Percentiles rank a stretch among this genome's conserved stretches.
Conservation (phyloP, 1,284 basidiomycete genomes). For the Puccinia coronata region DNA sequence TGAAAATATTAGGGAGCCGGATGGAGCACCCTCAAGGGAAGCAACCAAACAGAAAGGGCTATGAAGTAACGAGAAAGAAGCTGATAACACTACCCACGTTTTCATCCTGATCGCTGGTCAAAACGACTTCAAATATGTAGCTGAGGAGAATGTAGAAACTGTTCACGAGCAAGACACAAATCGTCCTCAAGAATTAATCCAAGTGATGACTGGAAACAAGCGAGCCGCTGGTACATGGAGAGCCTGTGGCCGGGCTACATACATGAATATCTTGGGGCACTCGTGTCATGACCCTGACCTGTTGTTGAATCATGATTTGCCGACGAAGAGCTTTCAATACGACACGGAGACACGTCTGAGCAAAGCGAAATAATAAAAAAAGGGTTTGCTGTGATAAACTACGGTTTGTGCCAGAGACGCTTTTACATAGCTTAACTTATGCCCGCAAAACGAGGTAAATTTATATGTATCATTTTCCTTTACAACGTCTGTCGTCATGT, state of each 20-base stretch:
- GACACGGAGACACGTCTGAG: background rate
- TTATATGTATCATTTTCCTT: no score
- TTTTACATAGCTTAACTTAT: no score
- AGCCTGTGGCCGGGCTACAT: background rate
- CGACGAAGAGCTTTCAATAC: no score
- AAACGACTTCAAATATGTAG: background rate
- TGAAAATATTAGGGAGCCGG: background rate
- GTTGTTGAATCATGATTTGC: no score
- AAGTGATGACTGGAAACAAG: background rate
- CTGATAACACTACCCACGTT: background rate
- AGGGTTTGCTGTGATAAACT: no score
- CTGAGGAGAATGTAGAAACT: background rate
- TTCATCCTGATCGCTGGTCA: background rate
- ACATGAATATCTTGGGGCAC: background rate
- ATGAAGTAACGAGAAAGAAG: background rate
- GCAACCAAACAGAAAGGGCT: background rate
- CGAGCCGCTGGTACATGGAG: background rate
- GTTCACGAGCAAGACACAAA: no score
- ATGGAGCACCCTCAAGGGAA: background rate
- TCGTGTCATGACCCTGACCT: no score
- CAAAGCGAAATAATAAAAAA: background rate
- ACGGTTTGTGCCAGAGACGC: no score
- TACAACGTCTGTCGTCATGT: no score
- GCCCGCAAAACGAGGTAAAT: no score
- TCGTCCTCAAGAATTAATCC: background rate